These are phyloP conservation scores for Trametes coccinea DNA, from an alignment of 768 basidiomycete genomes.

Conservation along the genomic window DNA sequence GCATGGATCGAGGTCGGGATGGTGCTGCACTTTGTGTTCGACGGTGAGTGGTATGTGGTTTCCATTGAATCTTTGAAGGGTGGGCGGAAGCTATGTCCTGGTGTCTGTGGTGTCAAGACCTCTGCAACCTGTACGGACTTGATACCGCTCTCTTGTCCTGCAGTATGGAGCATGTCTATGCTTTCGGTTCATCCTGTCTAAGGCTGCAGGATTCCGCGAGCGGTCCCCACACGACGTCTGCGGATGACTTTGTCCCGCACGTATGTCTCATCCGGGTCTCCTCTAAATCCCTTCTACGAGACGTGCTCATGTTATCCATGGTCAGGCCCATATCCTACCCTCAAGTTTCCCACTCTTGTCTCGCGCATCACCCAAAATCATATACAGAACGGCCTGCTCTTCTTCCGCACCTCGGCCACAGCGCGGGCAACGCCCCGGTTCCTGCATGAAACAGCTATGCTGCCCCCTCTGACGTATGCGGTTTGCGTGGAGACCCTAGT, in stretches of 20 bases:
- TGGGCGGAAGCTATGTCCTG: no score
- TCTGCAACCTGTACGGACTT: no score
- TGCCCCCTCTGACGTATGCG: slow-evolving; percentile 66
- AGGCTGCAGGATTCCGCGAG: no score
- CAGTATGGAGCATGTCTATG: no score
- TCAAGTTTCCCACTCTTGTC: slow-evolving; percentile 71
- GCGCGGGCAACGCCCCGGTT: slow-evolving; percentile 69
- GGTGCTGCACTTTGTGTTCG: slow-evolving; percentile 74
- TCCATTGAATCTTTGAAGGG: not conserved
- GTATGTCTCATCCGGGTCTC: not conserved
- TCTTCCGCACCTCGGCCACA: slow-evolving; percentile 74
- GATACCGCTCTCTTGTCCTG: no score
- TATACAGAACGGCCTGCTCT: slow-evolving; percentile 65
- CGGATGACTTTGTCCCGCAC: not conserved
- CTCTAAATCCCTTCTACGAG: not conserved
- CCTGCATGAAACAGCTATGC: slow-evolving; percentile 68
- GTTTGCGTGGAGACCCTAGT: slow-evolving; percentile 60
- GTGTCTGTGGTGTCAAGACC: no score
- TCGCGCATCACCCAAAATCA: slow-evolving; percentile 57
- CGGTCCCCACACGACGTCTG: not conserved
- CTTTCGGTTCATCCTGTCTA: no score
- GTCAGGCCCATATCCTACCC: slow-evolving; percentile 65
- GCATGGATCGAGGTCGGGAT: slow-evolving; percentile 73
- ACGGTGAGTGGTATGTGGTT: slow-evolving; percentile 51
- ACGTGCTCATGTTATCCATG: not conserved